Evolutionary conservation across 2,329 filamentous ascomycete species (phyloP), one percentile per base, ranked within the genome.

Genomic region (Trichophyton rubrum): DNA sequence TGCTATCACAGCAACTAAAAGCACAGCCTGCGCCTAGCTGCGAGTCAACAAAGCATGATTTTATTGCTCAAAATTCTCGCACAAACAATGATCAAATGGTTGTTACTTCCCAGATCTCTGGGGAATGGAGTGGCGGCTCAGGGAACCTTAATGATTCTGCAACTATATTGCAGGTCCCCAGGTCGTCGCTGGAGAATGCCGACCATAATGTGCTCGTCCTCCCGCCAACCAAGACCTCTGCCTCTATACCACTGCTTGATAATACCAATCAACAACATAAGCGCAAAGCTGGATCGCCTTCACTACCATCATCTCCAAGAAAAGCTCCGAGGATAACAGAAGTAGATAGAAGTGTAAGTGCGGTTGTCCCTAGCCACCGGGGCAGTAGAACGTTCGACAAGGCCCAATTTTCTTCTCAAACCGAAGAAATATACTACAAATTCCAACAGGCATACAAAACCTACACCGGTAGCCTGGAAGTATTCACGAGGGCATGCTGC

Each of bases 401-500:
- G 17, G n/a, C n/a, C 8, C 6, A 22, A 33, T 35, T 33, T 3
- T 59, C 27, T n/a, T 49, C 27, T 15, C 41, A 49, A 27, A 30
- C 40, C 41, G 35, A 60, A 61, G 41, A 55, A 20, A 65, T 74
- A 27, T 76, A 70, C 63, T 65, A 70, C 7, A 71, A 67, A 40
- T 79, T 77, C 60, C 69, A 70, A 62, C 64, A 62, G 17, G 65
- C 73, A 33, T 79, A 78, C 63, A 67, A 72, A 2, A 61, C 62
- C 22, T 78, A 78, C 60, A 33, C 60, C 6, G 75, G 75, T 13
- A 67, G 72, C 59, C 68, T 73, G 22, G 61, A 63, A 4, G 70
- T 76, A 64, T 78, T 78, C 58, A 64, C 63, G 20, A 65, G 67
- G n/a, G 64, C 76, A 24, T 77, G 74, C 60, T 64, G 63, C 17